A percentile compares a stretch with the other conserved stretches of the same genome.
These are phyloP conservation scores for Cicer yamashitae DNA, from an alignment of 306 rosid genomes.

Conservation along the genomic window DNA sequence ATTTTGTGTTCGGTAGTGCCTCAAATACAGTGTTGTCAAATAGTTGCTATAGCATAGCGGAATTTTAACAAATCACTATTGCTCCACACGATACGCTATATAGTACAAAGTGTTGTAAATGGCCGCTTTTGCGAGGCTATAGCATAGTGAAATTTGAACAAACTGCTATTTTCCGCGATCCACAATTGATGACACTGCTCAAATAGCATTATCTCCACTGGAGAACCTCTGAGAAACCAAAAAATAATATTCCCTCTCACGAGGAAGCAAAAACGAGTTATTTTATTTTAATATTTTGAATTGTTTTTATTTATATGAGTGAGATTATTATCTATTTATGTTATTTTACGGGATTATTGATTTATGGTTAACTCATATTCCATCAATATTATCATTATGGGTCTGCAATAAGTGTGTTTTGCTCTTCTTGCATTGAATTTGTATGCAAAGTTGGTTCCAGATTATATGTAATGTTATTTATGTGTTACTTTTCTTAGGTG, in stretches of 20 bases:
- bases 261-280: neutral
- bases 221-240: too few relatives aligned
- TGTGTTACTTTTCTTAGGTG: neutral
- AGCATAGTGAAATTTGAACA: too few relatives aligned
- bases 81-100: too few relatives aligned
- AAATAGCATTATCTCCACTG: too few relatives aligned
- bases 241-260: neutral
- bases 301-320: neutral
- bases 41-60: too few relatives aligned
- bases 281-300: conserved; percentile 1
- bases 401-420: conserved; percentile 25
- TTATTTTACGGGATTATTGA: neutral
- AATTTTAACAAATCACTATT: too few relatives aligned
- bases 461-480: conserved; percentile 1
- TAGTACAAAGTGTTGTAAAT: too few relatives aligned
- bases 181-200: too few relatives aligned
- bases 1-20: too few relatives aligned
- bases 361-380: conserved; percentile 17
- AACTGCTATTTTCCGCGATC: too few relatives aligned
- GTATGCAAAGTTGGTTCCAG: conserved; percentile 7
- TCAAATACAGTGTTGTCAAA: too few relatives aligned
- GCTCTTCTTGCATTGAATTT: conserved; percentile 29
- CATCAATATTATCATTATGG: conserved; percentile 1
- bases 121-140: too few relatives aligned
- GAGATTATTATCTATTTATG: conserved; percentile 21